Evolutionary conservation across 1,284 basidiomycete species (phyloP).

Genomic region (Ustilago tritici): DNA sequence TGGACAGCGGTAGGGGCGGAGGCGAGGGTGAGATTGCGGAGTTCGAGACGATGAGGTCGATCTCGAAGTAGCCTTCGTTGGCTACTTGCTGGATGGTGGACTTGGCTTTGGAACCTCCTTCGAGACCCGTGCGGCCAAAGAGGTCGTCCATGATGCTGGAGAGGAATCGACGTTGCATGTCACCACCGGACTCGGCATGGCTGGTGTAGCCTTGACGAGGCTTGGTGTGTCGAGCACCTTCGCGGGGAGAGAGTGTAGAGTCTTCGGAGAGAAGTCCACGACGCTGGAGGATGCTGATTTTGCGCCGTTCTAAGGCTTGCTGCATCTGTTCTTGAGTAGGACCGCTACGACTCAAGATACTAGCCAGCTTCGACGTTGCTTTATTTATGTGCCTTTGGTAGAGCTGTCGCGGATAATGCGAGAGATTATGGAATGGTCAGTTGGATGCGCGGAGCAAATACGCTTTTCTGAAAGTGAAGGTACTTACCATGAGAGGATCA

Average conservation of each 20-base stretch:
- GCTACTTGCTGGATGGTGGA: constrained; percentile 22
- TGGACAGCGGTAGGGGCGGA: constrained; percentile 72
- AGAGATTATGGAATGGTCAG: background rate
- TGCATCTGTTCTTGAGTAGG: constrained; percentile 36
- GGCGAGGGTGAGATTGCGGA: constrained; percentile 46
- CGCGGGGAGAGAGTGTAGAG: background rate
- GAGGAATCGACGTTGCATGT: constrained; percentile 36
- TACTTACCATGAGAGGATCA: constrained; percentile 51
- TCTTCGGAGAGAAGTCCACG: constrained; percentile 15
- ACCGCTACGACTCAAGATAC: constrained; percentile 28
- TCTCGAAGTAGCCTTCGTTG: constrained; percentile 27
- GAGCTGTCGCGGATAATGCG: constrained; percentile 24
- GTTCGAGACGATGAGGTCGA: constrained; percentile 32
- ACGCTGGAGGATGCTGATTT: constrained; percentile 28
- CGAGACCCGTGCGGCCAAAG: constrained; percentile 29
- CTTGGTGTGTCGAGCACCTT: constrained; percentile 5
- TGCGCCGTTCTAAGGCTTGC: constrained; percentile 36
- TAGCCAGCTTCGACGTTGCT: constrained; percentile 55
- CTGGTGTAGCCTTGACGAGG: constrained; percentile 45
- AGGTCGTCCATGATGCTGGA: constrained; percentile 31
- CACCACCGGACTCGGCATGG: constrained; percentile 19
- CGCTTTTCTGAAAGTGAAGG: too few relatives aligned
- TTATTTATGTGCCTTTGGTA: constrained; percentile 58
- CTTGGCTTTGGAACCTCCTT: constrained; percentile 21
- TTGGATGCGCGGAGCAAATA: background rate